Base-by-base conservation (phyloP, 2,329 filamentous ascomycete species). In the Achaetomium macrosporum region DNA sequence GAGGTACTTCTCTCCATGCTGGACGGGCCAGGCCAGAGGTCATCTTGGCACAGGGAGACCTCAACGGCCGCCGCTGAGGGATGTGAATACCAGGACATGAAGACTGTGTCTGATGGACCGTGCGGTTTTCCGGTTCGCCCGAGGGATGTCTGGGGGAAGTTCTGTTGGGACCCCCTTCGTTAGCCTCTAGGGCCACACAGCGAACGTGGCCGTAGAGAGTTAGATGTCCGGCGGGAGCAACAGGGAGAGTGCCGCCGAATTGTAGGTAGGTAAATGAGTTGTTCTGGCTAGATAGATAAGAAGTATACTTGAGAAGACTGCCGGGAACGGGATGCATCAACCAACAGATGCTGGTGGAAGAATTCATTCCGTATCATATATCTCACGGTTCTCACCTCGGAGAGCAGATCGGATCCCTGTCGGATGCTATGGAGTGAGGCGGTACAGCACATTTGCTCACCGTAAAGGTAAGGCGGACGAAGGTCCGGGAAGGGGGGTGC, bases 381-480 rank as follows among this genome's bases (percentile, higher is more conserved):
- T 37, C 35, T 37, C n/a, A n/a, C n/a, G 25, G 25, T n/a, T n/a
- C 25, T 25, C 35, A 37, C 35, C 35, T 37, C 15, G 35, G 35
- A 16, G 35, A 37, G 35, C 13, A 17, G 8, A 41, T 25, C 25
- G 25, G 25, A 25, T 13, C 43, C 40, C 39, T 47, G 46, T 37
- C n/a, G 12, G 15, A 36, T 33, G 36, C 42, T 31, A n/a, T 8
- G 31, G 36, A 56, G 45, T 55, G 54, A 57, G 50, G 57, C 57
- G 53, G 47, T 53, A 49, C 39, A 41, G 49, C 57, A 57, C 42
- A 42, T 47, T 54, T 41, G 4, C 41, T 52, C 53, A 52, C 48
- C 55, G n/a, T 49, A 4, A 37, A 25, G 53, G 57, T 57, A 47
- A 57, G 57, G 57, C 57, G 53, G 42, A 36, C 56, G 19, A 13